Percentiles rank a stretch among this genome's conserved stretches.
These are phyloP conservation scores for Yamagishiella unicocca DNA, from an alignment of 139 green algal species.

Conservation along the genomic window DNA sequence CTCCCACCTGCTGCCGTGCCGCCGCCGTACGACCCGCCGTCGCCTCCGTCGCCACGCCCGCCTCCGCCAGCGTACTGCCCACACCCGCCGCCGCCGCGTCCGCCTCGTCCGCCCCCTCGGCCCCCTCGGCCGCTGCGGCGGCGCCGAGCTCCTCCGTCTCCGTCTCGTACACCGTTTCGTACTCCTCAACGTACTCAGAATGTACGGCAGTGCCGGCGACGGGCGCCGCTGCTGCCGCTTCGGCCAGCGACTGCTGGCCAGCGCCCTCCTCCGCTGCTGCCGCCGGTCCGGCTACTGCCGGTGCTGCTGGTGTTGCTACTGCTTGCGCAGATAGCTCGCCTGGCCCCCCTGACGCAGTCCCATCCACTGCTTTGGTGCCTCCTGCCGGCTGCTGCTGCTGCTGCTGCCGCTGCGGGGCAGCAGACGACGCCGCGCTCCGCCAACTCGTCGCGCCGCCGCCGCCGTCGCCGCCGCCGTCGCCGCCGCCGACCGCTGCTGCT, in stretches of 20 bases:
- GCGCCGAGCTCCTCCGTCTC: conserved; percentile 33
- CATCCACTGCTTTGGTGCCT: not conserved
- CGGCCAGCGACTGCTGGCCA: not conserved
- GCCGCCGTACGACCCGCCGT: not conserved
- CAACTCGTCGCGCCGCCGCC: no score
- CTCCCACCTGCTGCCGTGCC: no score
- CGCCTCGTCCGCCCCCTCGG: not conserved
- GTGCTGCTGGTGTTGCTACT: not conserved
- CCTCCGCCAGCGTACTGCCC: conserved; percentile 4
- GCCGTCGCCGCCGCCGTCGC: no score
- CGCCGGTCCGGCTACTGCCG: not conserved
- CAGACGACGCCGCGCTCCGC: no score
- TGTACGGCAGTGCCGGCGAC: not conserved
- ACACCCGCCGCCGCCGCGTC: not conserved
- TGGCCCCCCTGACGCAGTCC: not conserved
- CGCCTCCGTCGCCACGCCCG: not conserved
- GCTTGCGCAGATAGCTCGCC: not conserved
- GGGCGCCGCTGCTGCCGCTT: not conserved
- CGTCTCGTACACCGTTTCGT: conserved; percentile 59
- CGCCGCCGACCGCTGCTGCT: no score
- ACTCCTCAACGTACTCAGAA: conserved; percentile 47
- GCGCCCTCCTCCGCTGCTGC: not conserved
- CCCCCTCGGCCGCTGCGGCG: not conserved
- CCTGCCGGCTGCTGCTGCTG: not conserved
- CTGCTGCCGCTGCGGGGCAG: not conserved